Evolutionary conservation across 768 basidiomycete genomes (phyloP).

Genomic region (Leccinum variicolor): DNA sequence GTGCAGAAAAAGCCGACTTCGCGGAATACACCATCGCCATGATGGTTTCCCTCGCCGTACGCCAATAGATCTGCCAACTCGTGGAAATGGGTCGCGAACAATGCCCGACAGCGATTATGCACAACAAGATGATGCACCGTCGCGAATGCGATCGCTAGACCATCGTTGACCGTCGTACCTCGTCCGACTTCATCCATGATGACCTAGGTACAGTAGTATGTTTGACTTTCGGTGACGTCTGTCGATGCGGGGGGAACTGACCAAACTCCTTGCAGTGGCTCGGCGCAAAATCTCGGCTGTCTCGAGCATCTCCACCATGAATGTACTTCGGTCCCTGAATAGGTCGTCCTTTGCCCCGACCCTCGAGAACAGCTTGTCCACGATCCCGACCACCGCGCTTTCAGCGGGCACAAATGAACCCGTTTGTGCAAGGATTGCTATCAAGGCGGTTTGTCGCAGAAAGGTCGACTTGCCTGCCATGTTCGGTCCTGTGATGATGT

Average conservation of each 20-base stretch:
- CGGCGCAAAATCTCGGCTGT: conserved; percentile 85
- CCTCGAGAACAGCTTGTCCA: conserved; percentile 91
- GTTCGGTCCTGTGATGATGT: conserved; percentile 91
- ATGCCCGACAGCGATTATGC: conserved; percentile 71
- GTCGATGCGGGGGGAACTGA: conserved; percentile 33
- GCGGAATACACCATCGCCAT: conserved; percentile 46
- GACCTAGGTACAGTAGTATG: conserved; percentile 48
- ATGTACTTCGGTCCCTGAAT: conserved; percentile 90
- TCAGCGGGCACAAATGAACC: conserved; percentile 95
- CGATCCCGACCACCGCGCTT: conserved; percentile 72
- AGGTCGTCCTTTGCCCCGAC: conserved; percentile 95
- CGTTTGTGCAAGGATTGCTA: conserved; percentile 85
- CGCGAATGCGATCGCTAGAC: conserved; percentile 91
- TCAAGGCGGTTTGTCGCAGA: conserved; percentile 87
- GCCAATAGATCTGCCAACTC: conserved; percentile 86
- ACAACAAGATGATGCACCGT: conserved; percentile 77
- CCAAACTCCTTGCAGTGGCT: conserved; percentile 82
- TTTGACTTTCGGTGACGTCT: not conserved
- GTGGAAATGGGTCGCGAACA: conserved; percentile 99
- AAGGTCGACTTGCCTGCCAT: conserved; percentile 96
- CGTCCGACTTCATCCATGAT: conserved; percentile 99
- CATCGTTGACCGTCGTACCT: conserved; percentile 90
- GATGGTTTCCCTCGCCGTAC: conserved; percentile 40
- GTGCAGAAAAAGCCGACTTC: conserved; percentile 87
- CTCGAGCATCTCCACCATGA: conserved; percentile 98